phyloP scores from a whole-genome alignment of 208 protist genomes.

The Wallacemonas sp. region DNA sequence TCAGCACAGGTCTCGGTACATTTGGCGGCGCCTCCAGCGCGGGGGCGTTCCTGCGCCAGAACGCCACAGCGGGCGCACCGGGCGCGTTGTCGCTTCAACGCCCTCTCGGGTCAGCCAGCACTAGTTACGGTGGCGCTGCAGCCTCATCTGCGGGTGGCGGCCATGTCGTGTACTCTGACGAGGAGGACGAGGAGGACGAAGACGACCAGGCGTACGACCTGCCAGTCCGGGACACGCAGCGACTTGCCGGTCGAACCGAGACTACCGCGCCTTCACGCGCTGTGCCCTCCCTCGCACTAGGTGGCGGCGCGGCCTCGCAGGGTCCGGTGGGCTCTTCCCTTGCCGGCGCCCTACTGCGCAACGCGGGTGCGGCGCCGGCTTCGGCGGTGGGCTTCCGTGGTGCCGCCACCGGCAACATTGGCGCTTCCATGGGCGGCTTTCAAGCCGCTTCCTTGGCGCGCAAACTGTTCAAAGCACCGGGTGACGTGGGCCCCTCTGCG shows the following conservation, averaged over 20 bases:
- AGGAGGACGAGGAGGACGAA: constrained; percentile 29
- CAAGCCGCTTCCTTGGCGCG: constrained; percentile 22
- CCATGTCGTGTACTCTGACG: constrained; percentile 17
- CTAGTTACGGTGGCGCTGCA: background rate
- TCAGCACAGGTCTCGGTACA: background rate
- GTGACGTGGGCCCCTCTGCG: background rate
- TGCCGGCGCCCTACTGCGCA: constrained; percentile 9
- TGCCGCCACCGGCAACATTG: background rate
- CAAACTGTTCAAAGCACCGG: constrained; percentile 36
- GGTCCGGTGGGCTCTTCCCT: constrained; percentile 14
- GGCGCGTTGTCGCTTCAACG: background rate
- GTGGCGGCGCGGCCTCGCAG: constrained; percentile 4
- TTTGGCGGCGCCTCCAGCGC: constrained; percentile 25
- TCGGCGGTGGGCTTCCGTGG: background rate
- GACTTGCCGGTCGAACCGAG: no score
- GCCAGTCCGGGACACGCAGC: no score
- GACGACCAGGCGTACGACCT: no score
- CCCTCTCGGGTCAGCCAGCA: no score
- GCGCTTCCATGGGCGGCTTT: constrained; percentile 1
- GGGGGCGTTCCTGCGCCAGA: constrained; percentile 55
- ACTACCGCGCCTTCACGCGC: background rate
- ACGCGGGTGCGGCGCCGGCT: background rate
- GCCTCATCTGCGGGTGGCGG: background rate
- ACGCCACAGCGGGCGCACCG: constrained; percentile 17
- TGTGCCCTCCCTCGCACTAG: background rate